Evolutionary conservation across 2,329 filamentous ascomycete species (phyloP).

Genomic region (Neodidymelliopsis sp.): DNA sequence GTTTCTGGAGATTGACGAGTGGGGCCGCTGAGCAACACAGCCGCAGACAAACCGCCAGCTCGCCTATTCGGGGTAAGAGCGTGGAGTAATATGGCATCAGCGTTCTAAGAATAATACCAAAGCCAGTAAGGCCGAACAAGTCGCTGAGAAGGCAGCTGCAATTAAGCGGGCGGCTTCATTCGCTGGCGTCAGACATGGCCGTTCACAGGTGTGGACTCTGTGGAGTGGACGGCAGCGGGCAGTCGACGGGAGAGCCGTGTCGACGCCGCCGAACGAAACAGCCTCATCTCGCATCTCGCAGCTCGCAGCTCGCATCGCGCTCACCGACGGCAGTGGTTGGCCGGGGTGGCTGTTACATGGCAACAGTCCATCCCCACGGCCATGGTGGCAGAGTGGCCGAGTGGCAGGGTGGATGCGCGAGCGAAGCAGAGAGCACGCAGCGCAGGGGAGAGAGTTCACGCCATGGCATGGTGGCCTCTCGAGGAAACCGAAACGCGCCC

Average conservation of each 20-base stretch:
- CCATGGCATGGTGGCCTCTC: conserved; percentile 15
- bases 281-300: conserved; percentile 15
- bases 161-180: not conserved
- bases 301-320: conserved; percentile 12
- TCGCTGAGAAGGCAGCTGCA: conserved; percentile 16
- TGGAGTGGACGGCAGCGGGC: conserved; percentile 3
- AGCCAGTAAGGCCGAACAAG: conserved; percentile 17
- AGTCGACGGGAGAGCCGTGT: conserved; percentile 9
- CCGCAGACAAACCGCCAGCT: conserved; percentile 39
- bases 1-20: conserved; percentile 24
- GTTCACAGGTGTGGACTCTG: not conserved
- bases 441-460: conserved; percentile 13
- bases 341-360: conserved; percentile 18
- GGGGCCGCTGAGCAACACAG: conserved; percentile 45
- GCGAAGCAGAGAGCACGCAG: conserved; percentile 22
- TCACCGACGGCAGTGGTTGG: conserved; percentile 28
- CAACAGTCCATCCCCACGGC: conserved; percentile 27
- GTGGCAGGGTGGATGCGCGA: conserved; percentile 25
- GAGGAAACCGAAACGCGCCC: conserved; percentile 26
- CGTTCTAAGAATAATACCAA: conserved; percentile 47
- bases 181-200: not conserved
- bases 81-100: conserved; percentile 41
- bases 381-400: conserved; percentile 14
- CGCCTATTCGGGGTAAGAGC: conserved; percentile 32
- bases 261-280: conserved; percentile 2